These are phyloP conservation scores for Taphrina confusa DNA, from an alignment of 1,139 yeast species.

Conservation along the genomic window DNA sequence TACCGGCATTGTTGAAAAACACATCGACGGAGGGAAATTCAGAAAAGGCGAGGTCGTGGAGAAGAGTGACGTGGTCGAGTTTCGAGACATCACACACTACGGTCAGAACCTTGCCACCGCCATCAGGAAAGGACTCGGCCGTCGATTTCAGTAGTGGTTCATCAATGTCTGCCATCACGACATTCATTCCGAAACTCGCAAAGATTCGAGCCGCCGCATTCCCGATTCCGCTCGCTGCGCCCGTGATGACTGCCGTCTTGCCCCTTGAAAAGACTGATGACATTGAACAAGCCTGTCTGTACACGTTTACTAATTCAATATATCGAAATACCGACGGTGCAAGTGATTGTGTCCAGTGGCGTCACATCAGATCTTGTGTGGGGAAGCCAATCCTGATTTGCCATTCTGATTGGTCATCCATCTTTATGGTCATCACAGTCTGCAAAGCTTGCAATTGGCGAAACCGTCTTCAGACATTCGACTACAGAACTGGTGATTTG, in stretches of 20 bases:
- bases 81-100: conserved; percentile 42
- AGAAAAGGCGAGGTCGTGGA: conserved; percentile 40
- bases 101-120: conserved; percentile 38
- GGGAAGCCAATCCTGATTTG: too few relatives aligned
- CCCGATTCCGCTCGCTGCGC: conserved; percentile 45
- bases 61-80: conserved; percentile 39
- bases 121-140: conserved; percentile 38
- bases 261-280: conserved; percentile 19
- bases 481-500: too few relatives aligned
- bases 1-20: conserved; percentile 44
- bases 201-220: conserved; percentile 44
- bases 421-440: too few relatives aligned
- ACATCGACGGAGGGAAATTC: conserved; percentile 41
- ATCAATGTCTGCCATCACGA: conserved; percentile 43
- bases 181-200: conserved; percentile 43
- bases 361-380: too few relatives aligned
- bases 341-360: too few relatives aligned
- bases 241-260: conserved; percentile 40
- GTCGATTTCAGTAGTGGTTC: conserved; percentile 39
- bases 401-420: too few relatives aligned
- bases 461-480: too few relatives aligned
- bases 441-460: too few relatives aligned
- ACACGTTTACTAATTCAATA: too few relatives aligned
- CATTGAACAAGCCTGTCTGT: too few relatives aligned
- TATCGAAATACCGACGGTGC: too few relatives aligned